A percentile compares a stretch with the other conserved stretches of the same genome.
phyloP scores from a whole-genome alignment of 768 basidiomycete genomes.

The Hericium rajendrae region DNA sequence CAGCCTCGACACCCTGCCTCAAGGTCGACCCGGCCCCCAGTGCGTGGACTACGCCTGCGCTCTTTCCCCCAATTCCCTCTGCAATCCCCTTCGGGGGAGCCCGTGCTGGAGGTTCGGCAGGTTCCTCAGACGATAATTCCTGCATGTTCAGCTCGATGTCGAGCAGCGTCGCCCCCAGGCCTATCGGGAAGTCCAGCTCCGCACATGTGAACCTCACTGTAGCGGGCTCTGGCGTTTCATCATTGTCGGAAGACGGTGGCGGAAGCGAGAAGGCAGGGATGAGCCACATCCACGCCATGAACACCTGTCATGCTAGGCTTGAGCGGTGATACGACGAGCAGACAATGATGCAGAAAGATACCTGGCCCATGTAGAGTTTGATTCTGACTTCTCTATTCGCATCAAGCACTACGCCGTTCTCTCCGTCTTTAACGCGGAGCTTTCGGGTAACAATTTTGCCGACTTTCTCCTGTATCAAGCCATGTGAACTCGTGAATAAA shows the following conservation, averaged over 20 bases:
- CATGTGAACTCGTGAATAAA: conserved; percentile 3
- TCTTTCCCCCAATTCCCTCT: conserved; percentile 6
- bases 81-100: background rate
- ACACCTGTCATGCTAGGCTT: conserved; percentile 34
- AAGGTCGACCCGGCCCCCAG: conserved; percentile 5
- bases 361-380: conserved; percentile 68
- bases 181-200: conserved; percentile 73
- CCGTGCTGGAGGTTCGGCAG: background rate
- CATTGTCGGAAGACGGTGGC: conserved; percentile 25
- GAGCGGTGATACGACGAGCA: background rate
- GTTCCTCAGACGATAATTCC: background rate
- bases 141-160: conserved; percentile 59
- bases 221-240: conserved; percentile 17
- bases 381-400: conserved; percentile 58
- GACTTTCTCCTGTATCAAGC: conserved; percentile 2
- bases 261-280: conserved; percentile 74
- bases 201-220: conserved; percentile 42
- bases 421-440: conserved; percentile 30
- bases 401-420: conserved; percentile 46
- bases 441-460: conserved; percentile 34
- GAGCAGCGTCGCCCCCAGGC: conserved; percentile 56
- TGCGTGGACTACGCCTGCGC: conserved; percentile 8
- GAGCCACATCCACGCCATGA: conserved; percentile 83
- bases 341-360: conserved; percentile 17
- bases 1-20: background rate